phyloP scores from a whole-genome alignment of 306 rosid genomes.

The Neltuma alba region DNA sequence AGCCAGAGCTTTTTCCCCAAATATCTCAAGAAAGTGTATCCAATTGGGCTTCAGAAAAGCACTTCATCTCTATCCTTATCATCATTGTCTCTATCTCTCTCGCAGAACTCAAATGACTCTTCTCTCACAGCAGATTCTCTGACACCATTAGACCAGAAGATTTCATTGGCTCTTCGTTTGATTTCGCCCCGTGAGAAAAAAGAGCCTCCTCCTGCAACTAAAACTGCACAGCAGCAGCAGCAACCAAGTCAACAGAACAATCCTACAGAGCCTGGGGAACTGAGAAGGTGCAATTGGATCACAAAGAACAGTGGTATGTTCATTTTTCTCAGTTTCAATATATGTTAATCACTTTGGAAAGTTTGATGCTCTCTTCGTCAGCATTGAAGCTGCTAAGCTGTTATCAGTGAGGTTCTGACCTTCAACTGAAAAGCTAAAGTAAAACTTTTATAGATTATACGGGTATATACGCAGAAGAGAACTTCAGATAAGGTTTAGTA shows the following conservation, averaged over 20 bases:
- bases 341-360: not conserved
- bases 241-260: not conserved
- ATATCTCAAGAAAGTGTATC: conserved; percentile 84
- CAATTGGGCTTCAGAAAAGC: conserved; percentile 89
- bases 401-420: not conserved
- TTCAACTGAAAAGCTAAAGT: not conserved
- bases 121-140: conserved; percentile 68
- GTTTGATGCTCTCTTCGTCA: not conserved
- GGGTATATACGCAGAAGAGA: not conserved
- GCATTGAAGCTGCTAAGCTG: not conserved
- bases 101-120: conserved; percentile 90
- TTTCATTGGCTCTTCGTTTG: conserved; percentile 74
- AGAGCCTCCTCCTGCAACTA: conserved; percentile 48
- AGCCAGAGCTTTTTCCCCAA: conserved; percentile 56
- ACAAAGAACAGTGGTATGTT: conserved; percentile 18
- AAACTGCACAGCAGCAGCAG: conserved; percentile 48
- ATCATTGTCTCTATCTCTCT: conserved; percentile 77
- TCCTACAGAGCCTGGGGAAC: conserved; percentile 18
- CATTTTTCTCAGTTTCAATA: not conserved
- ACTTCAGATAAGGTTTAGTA: not conserved
- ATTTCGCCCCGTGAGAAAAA: conserved; percentile 60
- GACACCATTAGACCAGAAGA: conserved; percentile 68
- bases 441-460: not conserved
- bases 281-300: conserved; percentile 23
- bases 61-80: conserved; percentile 71